Evolutionary conservation across 805 yeast genomes (phyloP).

Genomic region (Yamadazyma akitaensis): DNA sequence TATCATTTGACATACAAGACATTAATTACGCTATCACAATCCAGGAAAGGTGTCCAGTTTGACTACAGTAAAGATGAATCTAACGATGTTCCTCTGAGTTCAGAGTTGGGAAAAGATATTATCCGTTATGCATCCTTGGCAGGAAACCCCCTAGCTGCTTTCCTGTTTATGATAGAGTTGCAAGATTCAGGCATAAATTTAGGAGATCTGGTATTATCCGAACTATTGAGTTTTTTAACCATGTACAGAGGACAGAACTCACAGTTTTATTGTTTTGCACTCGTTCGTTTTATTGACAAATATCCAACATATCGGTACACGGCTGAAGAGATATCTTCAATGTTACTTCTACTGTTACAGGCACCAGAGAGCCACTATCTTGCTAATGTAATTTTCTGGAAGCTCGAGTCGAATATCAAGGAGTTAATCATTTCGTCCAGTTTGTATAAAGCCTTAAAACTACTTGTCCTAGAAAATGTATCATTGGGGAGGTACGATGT

Average conservation of each 20-base stretch:
- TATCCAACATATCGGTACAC: constrained; percentile 1
- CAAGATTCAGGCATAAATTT: neutral
- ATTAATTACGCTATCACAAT: neutral
- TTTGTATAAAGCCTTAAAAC: neutral
- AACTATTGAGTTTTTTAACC: constrained; percentile 13
- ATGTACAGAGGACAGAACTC: constrained; percentile 8
- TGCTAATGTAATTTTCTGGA: constrained; percentile 7
- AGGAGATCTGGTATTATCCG: neutral
- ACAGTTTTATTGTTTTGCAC: constrained; percentile 12
- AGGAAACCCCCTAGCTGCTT: constrained; percentile 24
- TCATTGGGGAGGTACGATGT: constrained; percentile 13
- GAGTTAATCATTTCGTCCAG: neutral
- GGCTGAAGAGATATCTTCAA: constrained; percentile 2
- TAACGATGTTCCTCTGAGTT: too few species aligned
- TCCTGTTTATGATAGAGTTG: constrained; percentile 16
- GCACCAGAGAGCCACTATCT: constrained; percentile 4
- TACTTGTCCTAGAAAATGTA: constrained; percentile 14
- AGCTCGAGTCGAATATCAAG: neutral
- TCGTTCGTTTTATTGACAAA: constrained; percentile 10
- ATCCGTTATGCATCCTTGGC: constrained; percentile 13
- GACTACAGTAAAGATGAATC: too few species aligned
- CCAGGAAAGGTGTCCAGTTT: neutral
- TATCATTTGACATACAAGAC: too few species aligned
- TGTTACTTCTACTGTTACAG: neutral
- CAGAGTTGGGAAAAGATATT: neutral